These are phyloP conservation scores for Schizochytrium sp. DNA, from an alignment of 108 stramenopile species.

Conservation along the genomic window DNA sequence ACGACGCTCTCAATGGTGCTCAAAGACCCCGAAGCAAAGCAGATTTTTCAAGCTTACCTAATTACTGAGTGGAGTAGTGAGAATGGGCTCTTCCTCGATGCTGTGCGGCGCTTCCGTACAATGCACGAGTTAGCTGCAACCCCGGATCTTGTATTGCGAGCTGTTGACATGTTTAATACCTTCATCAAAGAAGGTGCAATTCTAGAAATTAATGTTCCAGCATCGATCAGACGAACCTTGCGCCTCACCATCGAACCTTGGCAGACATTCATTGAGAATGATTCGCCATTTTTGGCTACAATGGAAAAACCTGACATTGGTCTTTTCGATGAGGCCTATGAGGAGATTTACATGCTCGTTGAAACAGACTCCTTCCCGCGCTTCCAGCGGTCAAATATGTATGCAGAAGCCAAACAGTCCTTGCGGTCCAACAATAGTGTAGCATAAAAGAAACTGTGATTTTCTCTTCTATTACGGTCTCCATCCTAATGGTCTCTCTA, in stretches of 20 bases:
- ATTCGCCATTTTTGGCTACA: not conserved
- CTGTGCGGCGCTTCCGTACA: not conserved
- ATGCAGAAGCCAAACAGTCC: not conserved
- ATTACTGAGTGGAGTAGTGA: not conserved
- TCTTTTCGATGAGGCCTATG: not conserved
- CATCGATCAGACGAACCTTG: not conserved
- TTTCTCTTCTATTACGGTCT: no score
- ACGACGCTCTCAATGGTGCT: conserved; percentile 37
- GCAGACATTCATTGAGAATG: not conserved
- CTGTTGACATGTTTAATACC: not conserved
- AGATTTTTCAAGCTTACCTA: not conserved
- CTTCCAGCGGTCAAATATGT: not conserved
- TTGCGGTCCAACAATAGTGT: not conserved
- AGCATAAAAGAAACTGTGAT: not conserved
- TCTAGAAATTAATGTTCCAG: conserved; percentile 8
- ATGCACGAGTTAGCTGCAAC: not conserved
- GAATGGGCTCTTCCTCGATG: conserved; percentile 33
- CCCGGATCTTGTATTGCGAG: not conserved
- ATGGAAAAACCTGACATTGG: not conserved
- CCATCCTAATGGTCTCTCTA: no score
- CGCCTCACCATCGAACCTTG: not conserved
- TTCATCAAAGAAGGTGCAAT: conserved; percentile 45
- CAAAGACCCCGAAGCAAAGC: not conserved
- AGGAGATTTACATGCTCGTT: conserved; percentile 9
- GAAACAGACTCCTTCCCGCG: conserved; percentile 22